Percentiles rank a stretch among this genome's conserved stretches.
These are phyloP conservation scores for Leersia perrieri DNA, from an alignment of 176 grass and related monocot genomes.

Conservation along the genomic window DNA sequence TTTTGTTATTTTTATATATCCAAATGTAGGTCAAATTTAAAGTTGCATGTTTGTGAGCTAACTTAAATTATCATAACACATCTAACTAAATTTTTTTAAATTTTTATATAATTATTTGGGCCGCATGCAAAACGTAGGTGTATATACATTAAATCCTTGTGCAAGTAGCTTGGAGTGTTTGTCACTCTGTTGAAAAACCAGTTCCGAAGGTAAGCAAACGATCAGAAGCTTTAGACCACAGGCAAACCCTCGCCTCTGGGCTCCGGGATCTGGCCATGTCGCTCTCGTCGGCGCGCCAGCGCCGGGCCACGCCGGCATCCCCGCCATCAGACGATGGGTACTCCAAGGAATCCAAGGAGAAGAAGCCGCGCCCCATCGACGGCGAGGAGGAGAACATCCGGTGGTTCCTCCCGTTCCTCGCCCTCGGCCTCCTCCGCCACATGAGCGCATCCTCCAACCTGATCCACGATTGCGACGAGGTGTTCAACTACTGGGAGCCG, in stretches of 20 bases:
- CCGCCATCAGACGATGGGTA: constrained; percentile 46
- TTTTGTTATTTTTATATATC: too few species aligned
- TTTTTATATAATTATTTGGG: too few species aligned
- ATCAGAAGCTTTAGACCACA: constrained; percentile 33
- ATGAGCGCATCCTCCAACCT: constrained; percentile 98
- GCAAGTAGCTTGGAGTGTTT: too few species aligned
- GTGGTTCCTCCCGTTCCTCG: constrained; percentile 81
- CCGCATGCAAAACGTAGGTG: too few species aligned
- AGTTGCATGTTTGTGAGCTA: too few species aligned
- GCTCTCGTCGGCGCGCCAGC: constrained; percentile 64
- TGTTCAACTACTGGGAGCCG: constrained; percentile 99
- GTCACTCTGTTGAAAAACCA: too few species aligned
- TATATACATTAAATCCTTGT: too few species aligned
- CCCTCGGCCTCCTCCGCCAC: constrained; percentile 73
- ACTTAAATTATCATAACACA: too few species aligned
- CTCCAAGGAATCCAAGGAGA: constrained; percentile 78
- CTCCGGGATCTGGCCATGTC: constrained; percentile 51
- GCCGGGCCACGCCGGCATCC: constrained; percentile 40
- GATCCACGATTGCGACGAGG: constrained; percentile 99
- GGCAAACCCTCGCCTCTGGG: not conserved
- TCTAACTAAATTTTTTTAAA: too few species aligned
- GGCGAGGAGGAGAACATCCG: constrained; percentile 40
- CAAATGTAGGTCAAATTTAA: too few species aligned
- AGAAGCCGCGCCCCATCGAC: constrained; percentile 17
- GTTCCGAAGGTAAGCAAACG: constrained; percentile 3